Conservation (phyloP, 2,329 filamentous ascomycete genomes). For the Didymella exigua region DNA sequence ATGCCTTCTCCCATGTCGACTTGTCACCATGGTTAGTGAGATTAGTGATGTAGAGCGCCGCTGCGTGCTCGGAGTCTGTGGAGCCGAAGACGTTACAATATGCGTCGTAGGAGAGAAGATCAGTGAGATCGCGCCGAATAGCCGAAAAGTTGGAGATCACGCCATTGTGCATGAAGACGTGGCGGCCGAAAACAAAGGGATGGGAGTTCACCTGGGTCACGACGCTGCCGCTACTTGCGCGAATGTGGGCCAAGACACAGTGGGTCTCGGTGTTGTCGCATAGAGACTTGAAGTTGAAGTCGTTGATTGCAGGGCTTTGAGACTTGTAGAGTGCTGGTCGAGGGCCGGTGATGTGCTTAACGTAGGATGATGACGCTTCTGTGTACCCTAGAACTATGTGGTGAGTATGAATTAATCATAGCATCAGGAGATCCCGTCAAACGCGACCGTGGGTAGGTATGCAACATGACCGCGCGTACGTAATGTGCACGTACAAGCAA, state of each 20-base stretch:
- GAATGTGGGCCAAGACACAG: constrained; percentile 60
- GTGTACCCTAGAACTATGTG: constrained; percentile 51
- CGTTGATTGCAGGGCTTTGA: constrained; percentile 58
- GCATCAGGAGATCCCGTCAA: not conserved
- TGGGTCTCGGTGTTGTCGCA: constrained; percentile 58
- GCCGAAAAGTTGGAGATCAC: constrained; percentile 54
- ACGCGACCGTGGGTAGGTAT: not conserved
- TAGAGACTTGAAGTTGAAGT: constrained; percentile 60
- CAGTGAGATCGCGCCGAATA: constrained; percentile 55
- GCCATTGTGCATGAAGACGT: constrained; percentile 64
- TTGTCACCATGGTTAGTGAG: constrained; percentile 49
- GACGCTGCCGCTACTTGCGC: constrained; percentile 56
- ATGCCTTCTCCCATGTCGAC: constrained; percentile 52
- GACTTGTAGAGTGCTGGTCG: constrained; percentile 60
- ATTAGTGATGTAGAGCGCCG: constrained; percentile 57
- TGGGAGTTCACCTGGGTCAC: constrained; percentile 60
- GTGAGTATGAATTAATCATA: not conserved
- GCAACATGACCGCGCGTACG: not conserved
- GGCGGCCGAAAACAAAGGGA: constrained; percentile 61
- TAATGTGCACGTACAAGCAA: constrained; percentile 52
- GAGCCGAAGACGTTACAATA: constrained; percentile 57
- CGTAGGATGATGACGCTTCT: constrained; percentile 49
- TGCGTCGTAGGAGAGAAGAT: constrained; percentile 54
- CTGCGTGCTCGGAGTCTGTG: constrained; percentile 61
- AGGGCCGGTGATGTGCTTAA: constrained; percentile 44